A percentile compares a stretch with the other conserved stretches of the same genome.
Conservation (phyloP, 176 grass and related monocot genomes). For the Neostapfia colusana region DNA sequence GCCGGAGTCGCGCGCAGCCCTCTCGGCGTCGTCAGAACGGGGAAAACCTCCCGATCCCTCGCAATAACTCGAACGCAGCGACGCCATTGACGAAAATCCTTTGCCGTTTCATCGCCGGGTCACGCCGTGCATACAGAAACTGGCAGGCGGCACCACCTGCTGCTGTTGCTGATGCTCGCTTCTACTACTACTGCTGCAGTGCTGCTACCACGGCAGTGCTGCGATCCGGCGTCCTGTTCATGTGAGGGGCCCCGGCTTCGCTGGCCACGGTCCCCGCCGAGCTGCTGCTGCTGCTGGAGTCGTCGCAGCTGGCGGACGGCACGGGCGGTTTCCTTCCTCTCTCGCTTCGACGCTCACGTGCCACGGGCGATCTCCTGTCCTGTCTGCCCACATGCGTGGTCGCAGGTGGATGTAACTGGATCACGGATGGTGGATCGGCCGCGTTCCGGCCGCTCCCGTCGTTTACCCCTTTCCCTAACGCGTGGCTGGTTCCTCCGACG, state of each 20-base stretch:
- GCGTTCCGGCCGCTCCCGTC: not conserved
- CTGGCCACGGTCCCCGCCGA: not conserved
- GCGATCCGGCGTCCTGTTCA: not conserved
- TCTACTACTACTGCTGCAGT: too few relatives aligned
- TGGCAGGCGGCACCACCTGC: too few relatives aligned
- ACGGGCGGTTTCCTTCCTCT: not conserved
- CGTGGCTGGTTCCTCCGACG: not conserved
- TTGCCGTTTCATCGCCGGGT: not conserved
- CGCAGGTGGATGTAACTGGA: not conserved
- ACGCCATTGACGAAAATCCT: not conserved
- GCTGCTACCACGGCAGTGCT: too few relatives aligned
- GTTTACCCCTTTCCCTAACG: not conserved
- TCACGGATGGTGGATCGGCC: not conserved
- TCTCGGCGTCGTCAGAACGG: not conserved
- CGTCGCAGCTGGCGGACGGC: not conserved
- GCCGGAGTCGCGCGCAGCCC: not conserved
- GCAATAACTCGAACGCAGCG: not conserved
- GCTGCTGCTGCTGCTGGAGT: too few relatives aligned
- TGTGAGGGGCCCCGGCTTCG: not conserved
- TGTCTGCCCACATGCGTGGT: not conserved
- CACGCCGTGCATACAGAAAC: not conserved
- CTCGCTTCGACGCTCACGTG: not conserved
- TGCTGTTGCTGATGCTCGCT: too few relatives aligned
- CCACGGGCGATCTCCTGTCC: not conserved
- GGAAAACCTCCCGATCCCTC: not conserved